Conservation (phyloP, 441 rosid species). For the Arabidopsis hybrid region DNA sequence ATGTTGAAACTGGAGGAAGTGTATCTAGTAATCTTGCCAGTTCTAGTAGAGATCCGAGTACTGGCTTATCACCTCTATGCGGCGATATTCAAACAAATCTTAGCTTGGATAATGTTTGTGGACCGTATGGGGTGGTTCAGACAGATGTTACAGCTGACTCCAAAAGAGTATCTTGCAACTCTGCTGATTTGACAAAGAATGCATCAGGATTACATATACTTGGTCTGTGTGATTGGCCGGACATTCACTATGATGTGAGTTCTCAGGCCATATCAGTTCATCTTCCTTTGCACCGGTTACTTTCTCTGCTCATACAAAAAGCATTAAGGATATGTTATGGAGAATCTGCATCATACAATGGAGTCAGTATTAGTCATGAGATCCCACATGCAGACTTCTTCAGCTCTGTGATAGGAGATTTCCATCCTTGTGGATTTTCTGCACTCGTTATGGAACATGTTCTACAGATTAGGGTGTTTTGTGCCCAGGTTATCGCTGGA, state of each 20-base stretch:
- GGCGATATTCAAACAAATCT: conserved; percentile 48
- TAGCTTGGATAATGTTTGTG: conserved; percentile 54
- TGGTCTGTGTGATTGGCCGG: conserved; percentile 77
- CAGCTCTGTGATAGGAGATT: conserved; percentile 63
- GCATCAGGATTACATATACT: conserved; percentile 51
- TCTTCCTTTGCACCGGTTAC: conserved; percentile 85
- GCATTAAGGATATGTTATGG: conserved; percentile 71
- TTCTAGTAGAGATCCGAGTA: conserved; percentile 57
- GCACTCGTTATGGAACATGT: conserved; percentile 95
- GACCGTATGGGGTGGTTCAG: conserved; percentile 46
- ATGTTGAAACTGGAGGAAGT: conserved; percentile 62
- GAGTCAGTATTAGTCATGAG: conserved; percentile 41
- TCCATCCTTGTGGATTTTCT: conserved; percentile 85
- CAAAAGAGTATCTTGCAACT: conserved; percentile 42
- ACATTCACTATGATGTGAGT: conserved; percentile 80
- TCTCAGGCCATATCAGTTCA: conserved; percentile 84
- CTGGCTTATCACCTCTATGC: conserved; percentile 47
- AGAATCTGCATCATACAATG: conserved; percentile 55
- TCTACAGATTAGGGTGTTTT: conserved; percentile 88
- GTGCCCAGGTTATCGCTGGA: conserved; percentile 93
- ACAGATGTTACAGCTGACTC: conserved; percentile 43
- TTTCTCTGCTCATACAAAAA: conserved; percentile 84
- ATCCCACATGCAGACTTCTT: conserved; percentile 65
- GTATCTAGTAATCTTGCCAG: conserved; percentile 61
- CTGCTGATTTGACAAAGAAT: conserved; percentile 49